A percentile compares a stretch with the other conserved stretches of the same genome.
phyloP scores from a whole-genome alignment of 2,329 filamentous ascomycete species.

The Penicillium sp. region DNA sequence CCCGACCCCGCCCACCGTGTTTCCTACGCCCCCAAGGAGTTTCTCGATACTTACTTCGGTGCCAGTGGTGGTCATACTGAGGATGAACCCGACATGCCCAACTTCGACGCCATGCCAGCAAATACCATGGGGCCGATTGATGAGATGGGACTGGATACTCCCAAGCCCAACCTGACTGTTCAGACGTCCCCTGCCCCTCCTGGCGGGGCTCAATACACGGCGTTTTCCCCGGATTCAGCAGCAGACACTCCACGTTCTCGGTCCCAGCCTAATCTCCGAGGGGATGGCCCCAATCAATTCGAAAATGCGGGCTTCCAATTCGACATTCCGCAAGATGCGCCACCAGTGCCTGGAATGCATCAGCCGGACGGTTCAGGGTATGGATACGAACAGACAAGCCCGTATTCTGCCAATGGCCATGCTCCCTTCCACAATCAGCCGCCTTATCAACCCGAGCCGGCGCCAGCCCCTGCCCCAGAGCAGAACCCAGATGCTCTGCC shows the following conservation, averaged over 20 bases:
- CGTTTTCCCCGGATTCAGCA: constrained; percentile 39
- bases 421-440: background rate
- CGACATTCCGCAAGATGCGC: constrained; percentile 62
- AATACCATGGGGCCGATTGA: constrained; percentile 30
- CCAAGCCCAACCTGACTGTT: constrained; percentile 28
- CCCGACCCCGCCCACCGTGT: constrained; percentile 25
- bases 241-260: constrained; percentile 39
- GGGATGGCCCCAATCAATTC: constrained; percentile 36
- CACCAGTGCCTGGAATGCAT: constrained; percentile 17
- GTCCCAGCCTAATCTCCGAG: constrained; percentile 52
- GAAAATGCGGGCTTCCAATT: constrained; percentile 67
- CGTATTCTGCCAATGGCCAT: constrained; percentile 2
- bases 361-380: constrained; percentile 15
- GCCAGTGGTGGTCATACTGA: constrained; percentile 37
- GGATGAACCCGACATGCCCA: constrained; percentile 63
- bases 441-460: constrained; percentile 6
- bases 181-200: constrained; percentile 29
- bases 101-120: constrained; percentile 62
- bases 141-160: constrained; percentile 41
- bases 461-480: constrained; percentile 26
- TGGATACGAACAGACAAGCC: constrained; percentile 24
- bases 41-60: constrained; percentile 57
- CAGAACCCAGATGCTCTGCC: constrained; percentile 60
- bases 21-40: constrained; percentile 41
- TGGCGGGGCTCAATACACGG: constrained; percentile 36